Evolutionary conservation across 2,329 filamentous ascomycete genomes (phyloP), one percentile per base, ranked within the genome.

Genomic region (Dactylellina haptotyla): DNA sequence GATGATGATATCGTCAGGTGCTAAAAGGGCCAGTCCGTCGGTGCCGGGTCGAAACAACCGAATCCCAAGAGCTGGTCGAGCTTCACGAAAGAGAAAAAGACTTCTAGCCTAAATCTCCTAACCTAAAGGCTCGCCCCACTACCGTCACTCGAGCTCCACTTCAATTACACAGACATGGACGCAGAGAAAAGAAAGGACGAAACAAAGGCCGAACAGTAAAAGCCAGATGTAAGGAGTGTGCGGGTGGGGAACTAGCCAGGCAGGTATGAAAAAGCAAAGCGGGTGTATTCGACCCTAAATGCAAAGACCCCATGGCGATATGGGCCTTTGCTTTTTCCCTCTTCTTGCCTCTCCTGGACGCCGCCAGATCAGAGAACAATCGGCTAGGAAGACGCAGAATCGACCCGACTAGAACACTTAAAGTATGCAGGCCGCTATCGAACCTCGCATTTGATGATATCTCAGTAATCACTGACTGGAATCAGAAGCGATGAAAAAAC

Each of bases 321-420:
- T n/a, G n/a, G n/a, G n/a, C 12, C 23, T 14, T 66, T 48, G 61
- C 51, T 59, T 67, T 67, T 59, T 56, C 25, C 54, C 43, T 12
- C n/a, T n/a, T n/a, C n/a, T n/a, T n/a, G n/a, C n/a, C n/a, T n/a
- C 16, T 43, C 39, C 45, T 58, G 53, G 53, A 16, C 45, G 28
- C 51, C 53, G 28, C 48, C 48, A 53, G 53, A 53, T 67, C 51
- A 53, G 43, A 54, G 23, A 50, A 39, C 14, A 56, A 34, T 16
- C 53, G 23, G 57, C 57, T 39, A 50, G 20, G 45, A 20, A 56
- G 58, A 23, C 41, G 50, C 50, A 32, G 34, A 64, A 72, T 72
- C 66, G 66, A 64, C 66, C 50, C 51, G 67, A 72, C 67, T 72
- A 72, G 67, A 65, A 50, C 67, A 23, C 56, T 43, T 23, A 70